Evolutionary conservation across 2,329 filamentous ascomycete genomes (phyloP).

Genomic region (Calcarisporium arbuscula): DNA sequence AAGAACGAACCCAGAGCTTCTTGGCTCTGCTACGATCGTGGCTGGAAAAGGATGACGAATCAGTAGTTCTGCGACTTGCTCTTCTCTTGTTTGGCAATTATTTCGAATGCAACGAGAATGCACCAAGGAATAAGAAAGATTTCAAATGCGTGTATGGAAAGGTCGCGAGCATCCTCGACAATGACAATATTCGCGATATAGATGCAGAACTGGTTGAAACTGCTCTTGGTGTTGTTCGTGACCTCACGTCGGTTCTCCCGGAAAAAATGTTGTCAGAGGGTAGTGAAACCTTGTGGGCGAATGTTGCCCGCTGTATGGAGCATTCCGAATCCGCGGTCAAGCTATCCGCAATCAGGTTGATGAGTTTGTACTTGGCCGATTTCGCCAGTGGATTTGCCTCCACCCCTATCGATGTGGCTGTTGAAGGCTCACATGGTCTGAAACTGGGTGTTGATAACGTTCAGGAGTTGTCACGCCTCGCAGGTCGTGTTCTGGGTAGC

Average conservation of each 20-base stretch:
- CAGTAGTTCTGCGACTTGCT: slow-evolving; percentile 63
- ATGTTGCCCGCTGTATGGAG: slow-evolving; percentile 61
- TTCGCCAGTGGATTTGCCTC: slow-evolving; percentile 57
- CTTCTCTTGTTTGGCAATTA: slow-evolving; percentile 79
- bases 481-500: slow-evolving; percentile 51
- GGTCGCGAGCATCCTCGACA: slow-evolving; percentile 45
- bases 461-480: slow-evolving; percentile 46
- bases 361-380: slow-evolving; percentile 74
- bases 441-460: slow-evolving; percentile 59
- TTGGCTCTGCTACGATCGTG: slow-evolving; percentile 66
- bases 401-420: slow-evolving; percentile 45
- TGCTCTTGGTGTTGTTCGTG: slow-evolving; percentile 61
- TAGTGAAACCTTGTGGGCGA: slow-evolving; percentile 62
- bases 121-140: slow-evolving; percentile 59
- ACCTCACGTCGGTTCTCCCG: slow-evolving; percentile 62
- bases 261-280: slow-evolving; percentile 53
- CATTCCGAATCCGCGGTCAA: slow-evolving; percentile 71
- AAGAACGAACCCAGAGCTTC: slow-evolving; percentile 65
- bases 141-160: slow-evolving; percentile 54
- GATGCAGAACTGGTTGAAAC: slow-evolving; percentile 72
- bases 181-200: slow-evolving; percentile 44
- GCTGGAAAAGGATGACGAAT: slow-evolving; percentile 68
- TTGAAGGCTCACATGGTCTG: slow-evolving; percentile 67
- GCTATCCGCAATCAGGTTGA: slow-evolving; percentile 65
- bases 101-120: slow-evolving; percentile 61